Percentiles rank a stretch among this genome's conserved stretches.
Evolutionary conservation across 345 rosid species (phyloP).

Genomic region (Microcos paniculata): DNA sequence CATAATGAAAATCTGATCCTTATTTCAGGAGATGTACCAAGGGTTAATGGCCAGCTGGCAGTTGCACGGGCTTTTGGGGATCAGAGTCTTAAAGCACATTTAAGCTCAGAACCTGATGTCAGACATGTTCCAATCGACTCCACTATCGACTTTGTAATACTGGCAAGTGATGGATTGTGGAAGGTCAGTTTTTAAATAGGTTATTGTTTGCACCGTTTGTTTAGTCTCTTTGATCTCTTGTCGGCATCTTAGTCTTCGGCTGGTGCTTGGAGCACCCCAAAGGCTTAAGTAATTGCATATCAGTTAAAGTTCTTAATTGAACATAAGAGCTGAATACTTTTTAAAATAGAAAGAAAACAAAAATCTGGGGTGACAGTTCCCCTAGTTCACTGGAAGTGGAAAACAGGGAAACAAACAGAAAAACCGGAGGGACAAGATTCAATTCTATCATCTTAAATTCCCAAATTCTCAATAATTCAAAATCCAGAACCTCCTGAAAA

Average conservation of each 20-base stretch:
- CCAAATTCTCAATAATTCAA: background rate
- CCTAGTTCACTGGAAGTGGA: background rate
- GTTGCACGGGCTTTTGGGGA: slow-evolving; percentile 65
- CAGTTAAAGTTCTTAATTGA: background rate
- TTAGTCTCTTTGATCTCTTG: background rate
- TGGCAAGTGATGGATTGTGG: slow-evolving; percentile 67
- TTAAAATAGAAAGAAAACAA: background rate
- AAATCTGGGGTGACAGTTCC: background rate
- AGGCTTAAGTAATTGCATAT: background rate
- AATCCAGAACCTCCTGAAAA: background rate
- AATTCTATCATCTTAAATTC: background rate
- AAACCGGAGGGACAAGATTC: background rate
- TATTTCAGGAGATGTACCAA: slow-evolving; percentile 57
- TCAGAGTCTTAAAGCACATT: slow-evolving; percentile 62
- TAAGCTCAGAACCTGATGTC: slow-evolving; percentile 55
- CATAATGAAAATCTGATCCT: slow-evolving; percentile 16
- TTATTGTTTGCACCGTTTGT: background rate
- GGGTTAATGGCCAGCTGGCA: slow-evolving; percentile 63
- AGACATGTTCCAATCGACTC: slow-evolving; percentile 45
- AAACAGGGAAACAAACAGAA: background rate
- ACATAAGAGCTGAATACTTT: background rate
- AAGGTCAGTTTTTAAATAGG: slow-evolving; percentile 44
- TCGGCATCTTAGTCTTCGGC: background rate
- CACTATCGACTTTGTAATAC: slow-evolving; percentile 44
- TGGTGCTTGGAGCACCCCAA: slow-evolving; percentile 4